Evolutionary conservation across 2,329 filamentous ascomycete genomes (phyloP), one percentile per base, ranked within the genome.

Genomic region (Geosmithia morbida): DNA sequence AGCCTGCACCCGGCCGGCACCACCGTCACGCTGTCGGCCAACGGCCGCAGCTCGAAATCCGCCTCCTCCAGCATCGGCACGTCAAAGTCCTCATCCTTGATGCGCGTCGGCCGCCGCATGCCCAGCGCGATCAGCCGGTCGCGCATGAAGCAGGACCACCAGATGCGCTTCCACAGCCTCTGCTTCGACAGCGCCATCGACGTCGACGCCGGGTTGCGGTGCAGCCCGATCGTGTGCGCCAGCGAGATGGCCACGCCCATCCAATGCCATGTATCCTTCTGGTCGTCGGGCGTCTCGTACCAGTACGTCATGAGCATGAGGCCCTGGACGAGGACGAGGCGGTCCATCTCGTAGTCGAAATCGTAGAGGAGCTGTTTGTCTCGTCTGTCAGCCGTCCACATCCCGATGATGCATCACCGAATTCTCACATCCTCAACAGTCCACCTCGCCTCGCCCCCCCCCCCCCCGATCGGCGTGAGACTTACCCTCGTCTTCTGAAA

Each of bases 201-300:
- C 8, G 85, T 87, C 49, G 81, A 83, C 18, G 67, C 69, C 2
- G 88, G 87, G 56, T 95, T 86, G 52, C 89, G 84, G 63, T 97
- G 88, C 17, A 96, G 73, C 6, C 90, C 89, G 53, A 96, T 95
- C 13, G 89, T 95, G 62, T 95, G 87, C 46, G 88, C 89, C 44
- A 96, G 71, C 13, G 89, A 95, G 50, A 94, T 86, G 41, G 89
- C 90, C 39, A 96, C 87, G 17, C 90, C 90, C 86, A 96, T 94
- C 90, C 89, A 96, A 61, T 96, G 89, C 86, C 90, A 96, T 43
- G 89, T 96, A 61, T 96, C 90, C 64, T 96, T 96, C 60, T 95
- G 87, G 61, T 96, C 90, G 64, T 96, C 88, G 0, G 89, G 89
- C 13, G 87, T 94, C 65, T 96, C 89, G 62, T 96, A 96, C 85